These are phyloP conservation scores for Arthroderma uncinatum DNA, from an alignment of 2,329 filamentous ascomycete genomes.

Conservation along the genomic window DNA sequence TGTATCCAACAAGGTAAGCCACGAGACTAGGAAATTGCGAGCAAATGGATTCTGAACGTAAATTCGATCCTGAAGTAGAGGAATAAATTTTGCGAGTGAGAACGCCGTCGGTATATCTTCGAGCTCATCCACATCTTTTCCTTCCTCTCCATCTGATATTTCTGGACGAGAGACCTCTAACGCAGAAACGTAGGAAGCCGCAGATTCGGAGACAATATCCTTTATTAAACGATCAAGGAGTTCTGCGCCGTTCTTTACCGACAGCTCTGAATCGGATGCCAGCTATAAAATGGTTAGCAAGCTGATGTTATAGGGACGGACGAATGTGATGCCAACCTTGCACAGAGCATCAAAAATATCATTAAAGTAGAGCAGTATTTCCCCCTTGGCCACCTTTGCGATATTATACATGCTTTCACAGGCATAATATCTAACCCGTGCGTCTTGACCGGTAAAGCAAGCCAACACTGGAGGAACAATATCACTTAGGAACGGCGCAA, in stretches of 20 bases:
- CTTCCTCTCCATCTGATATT: slow-evolving; percentile 41
- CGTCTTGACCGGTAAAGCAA: slow-evolving; percentile 97
- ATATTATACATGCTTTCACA: slow-evolving; percentile 99
- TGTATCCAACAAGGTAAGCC: slow-evolving; percentile 88
- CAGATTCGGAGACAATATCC: slow-evolving; percentile 90
- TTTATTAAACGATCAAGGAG: slow-evolving; percentile 89
- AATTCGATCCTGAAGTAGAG: slow-evolving; percentile 84
- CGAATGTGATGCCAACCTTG: slow-evolving; percentile 51
- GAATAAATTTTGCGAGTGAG: slow-evolving; percentile 81
- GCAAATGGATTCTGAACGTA: slow-evolving; percentile 92
- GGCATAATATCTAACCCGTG: slow-evolving; percentile 90
- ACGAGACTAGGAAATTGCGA: slow-evolving; percentile 85
- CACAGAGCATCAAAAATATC: slow-evolving; percentile 95
- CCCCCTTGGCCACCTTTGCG: slow-evolving; percentile 95
- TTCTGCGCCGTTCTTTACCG: slow-evolving; percentile 96
- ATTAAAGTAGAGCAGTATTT: slow-evolving; percentile 95
- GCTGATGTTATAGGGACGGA: slow-evolving; percentile 10
- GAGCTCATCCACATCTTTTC: slow-evolving; percentile 26
- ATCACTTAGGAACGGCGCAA: slow-evolving; percentile 80
- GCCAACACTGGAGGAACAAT: slow-evolving; percentile 94
- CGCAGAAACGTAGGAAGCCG: slow-evolving; percentile 86
- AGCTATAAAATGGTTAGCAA: slow-evolving; percentile 45
- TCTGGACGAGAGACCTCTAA: slow-evolving; percentile 47
- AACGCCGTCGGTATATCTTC: slow-evolving; percentile 70
- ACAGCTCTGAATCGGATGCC: slow-evolving; percentile 88